Conservation (phyloP, 2,329 filamentous ascomycete genomes). For the Clarireedia monteithiana region DNA sequence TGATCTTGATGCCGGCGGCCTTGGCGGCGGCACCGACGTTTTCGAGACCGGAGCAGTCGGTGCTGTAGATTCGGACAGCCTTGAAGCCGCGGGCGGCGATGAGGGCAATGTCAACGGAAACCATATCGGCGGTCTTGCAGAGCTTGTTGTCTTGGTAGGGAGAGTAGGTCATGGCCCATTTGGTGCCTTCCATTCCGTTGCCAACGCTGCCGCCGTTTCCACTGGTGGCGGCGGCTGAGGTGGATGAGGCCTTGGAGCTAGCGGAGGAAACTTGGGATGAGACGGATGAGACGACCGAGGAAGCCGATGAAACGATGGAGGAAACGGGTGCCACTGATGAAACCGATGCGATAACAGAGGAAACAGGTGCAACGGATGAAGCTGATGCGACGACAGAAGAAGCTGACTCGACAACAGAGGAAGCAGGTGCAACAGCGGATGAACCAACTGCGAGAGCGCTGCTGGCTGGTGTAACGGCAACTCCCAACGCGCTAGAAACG, state of each 20-base stretch:
- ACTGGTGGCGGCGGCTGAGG: conserved; percentile 45
- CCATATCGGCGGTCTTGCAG: conserved; percentile 57
- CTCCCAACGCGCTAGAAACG: conserved; percentile 17
- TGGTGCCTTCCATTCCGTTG: conserved; percentile 12
- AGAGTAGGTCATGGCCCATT: conserved; percentile 75
- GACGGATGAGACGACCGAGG: conserved; percentile 22
- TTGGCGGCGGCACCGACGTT: conserved; percentile 65
- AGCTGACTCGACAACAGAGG: conserved; percentile 11
- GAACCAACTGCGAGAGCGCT: conserved; percentile 10
- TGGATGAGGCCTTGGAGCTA: conserved; percentile 1
- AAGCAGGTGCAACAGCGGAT: conserved; percentile 12
- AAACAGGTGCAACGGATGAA: conserved; percentile 30
- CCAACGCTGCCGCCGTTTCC: conserved; percentile 13
- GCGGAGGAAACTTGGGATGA: conserved; percentile 31
- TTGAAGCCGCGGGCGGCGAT: conserved; percentile 62
- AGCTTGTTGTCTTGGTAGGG: conserved; percentile 53
- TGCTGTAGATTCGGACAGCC: conserved; percentile 77
- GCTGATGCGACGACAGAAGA: conserved; percentile 11
- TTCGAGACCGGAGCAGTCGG: conserved; percentile 77
- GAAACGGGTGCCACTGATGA: too few species aligned
- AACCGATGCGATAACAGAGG: conserved; percentile 21
- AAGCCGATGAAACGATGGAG: conserved; percentile 22
- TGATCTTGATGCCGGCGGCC: conserved; percentile 64
- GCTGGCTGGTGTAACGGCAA: conserved; percentile 12
- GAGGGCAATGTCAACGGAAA: conserved; percentile 50